phyloP scores from a whole-genome alignment of 2,329 filamentous ascomycete genomes.

The Hypoxylon sp. region DNA sequence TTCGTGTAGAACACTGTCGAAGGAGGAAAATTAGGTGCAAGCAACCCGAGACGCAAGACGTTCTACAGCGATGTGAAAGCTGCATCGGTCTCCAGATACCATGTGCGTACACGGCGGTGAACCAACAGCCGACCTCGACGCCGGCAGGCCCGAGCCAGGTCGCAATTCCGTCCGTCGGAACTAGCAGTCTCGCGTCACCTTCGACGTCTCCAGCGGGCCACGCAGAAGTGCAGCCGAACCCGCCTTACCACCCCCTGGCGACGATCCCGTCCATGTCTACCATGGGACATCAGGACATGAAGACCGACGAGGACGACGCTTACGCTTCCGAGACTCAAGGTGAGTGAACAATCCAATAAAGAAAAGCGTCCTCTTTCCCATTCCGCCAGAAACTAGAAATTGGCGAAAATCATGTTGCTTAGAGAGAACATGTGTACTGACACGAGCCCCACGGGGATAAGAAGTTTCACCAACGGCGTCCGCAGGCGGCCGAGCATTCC shows the following conservation, averaged over 20 bases:
- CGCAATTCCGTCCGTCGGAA: conserved; percentile 50
- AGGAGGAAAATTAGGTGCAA: conserved; percentile 93
- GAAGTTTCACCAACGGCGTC: conserved; percentile 49
- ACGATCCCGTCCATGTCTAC: conserved; percentile 54
- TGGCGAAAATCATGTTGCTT: no score
- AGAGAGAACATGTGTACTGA: conserved; percentile 38
- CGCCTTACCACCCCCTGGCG: conserved; percentile 53
- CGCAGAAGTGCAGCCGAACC: conserved; percentile 51
- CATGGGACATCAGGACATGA: conserved; percentile 55
- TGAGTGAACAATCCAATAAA: conserved; percentile 46
- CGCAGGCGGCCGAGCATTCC: conserved; percentile 47
- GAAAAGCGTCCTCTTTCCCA: neutral
- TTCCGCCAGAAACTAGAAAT: no score
- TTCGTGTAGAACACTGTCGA: conserved; percentile 79
- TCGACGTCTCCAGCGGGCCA: conserved; percentile 59
- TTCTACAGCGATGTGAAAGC: conserved; percentile 82
- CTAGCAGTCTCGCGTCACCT: conserved; percentile 54
- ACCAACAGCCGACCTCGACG: conserved; percentile 68
- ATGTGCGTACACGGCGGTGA: conserved; percentile 90
- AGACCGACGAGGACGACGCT: conserved; percentile 43
- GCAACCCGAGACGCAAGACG: conserved; percentile 75
- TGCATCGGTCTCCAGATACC: conserved; percentile 95
- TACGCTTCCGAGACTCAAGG: conserved; percentile 53
- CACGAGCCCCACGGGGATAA: neutral
- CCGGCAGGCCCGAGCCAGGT: conserved; percentile 54